A percentile compares a stretch with the other conserved stretches of the same genome.
These are phyloP conservation scores for Tephrocybe sp. DNA, from an alignment of 768 basidiomycete genomes.

Conservation along the genomic window DNA sequence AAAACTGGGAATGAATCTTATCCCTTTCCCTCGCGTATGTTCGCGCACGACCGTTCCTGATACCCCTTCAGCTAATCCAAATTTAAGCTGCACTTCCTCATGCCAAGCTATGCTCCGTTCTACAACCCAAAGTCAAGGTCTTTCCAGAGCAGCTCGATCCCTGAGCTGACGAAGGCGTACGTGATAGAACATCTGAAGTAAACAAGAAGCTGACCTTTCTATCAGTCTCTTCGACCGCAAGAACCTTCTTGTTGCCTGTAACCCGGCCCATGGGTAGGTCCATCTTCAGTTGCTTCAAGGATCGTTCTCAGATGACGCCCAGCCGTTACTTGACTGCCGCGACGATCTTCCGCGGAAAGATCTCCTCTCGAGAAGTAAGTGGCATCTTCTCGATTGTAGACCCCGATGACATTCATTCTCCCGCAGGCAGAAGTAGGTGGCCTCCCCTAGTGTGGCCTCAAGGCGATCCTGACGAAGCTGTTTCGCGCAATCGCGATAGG, in stretches of 20 bases:
- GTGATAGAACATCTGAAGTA: conserved; percentile 18
- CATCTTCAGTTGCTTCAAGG: background rate
- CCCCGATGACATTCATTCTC: conserved; percentile 36
- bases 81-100: conserved; percentile 88
- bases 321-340: conserved; percentile 88
- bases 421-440: conserved; percentile 52
- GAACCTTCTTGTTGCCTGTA: conserved; percentile 80
- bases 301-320: background rate
- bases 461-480: conserved; percentile 11
- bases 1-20: conserved; percentile 90
- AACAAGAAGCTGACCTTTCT: background rate
- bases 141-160: conserved; percentile 60
- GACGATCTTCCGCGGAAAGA: conserved; percentile 82
- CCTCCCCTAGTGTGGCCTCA: conserved; percentile 6
- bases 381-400: conserved; percentile 15
- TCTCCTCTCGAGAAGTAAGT: conserved; percentile 80
- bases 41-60: conserved; percentile 1
- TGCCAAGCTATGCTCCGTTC: conserved; percentile 93
- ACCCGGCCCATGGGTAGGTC: conserved; percentile 73
- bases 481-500: conserved; percentile 35
- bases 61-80: background rate
- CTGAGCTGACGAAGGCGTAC: conserved; percentile 76
- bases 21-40: conserved; percentile 90
- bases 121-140: conserved; percentile 61
- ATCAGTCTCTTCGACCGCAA: conserved; percentile 74